Evolutionary conservation across 371 early-diverging fungal species (phyloP), one percentile per base, ranked within the genome.

Genomic region (Mucor plumbeus): DNA sequence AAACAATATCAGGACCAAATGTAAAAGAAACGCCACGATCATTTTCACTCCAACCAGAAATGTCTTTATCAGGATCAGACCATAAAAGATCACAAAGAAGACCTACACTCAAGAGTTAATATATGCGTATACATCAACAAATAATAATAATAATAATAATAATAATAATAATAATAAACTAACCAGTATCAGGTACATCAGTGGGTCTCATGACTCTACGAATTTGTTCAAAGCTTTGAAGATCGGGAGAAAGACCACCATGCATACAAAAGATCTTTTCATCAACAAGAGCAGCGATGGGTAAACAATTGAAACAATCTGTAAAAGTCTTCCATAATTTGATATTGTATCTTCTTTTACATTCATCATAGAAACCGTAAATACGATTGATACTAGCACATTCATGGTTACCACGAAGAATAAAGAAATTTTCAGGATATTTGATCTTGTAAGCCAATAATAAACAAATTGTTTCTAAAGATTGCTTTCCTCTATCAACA

Each of bases 291-390:
- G 97, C 99, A 7, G 97, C 95, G 41, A 99, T 92, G 1, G 99
- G 99, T 58, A 99, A 80, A 68, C 97, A 97, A 79, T 99, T 98
- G 88, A 99, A 99, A 48, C 93, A 93, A 71, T 97, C 98, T 5
- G 95, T 96, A 74, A 99, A 99, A 11, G 89, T 88, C 83, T 96
- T 97, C 99, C 99, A 99, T 58, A 98, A 84, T 70, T 95, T 95
- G 70, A 95, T 87, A 68, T 90, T 95, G 69, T 92, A 94, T 74
- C 99, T 84, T 74, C 99, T 92, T 80, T 98, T 77, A 71, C 97
- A 97, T 81, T 99, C 99, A 77, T 99, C 99, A 77, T 97, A 99
- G 78, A 99, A 99, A 7, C 99, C 99, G 76, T 99, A 99, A 43
- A 99, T 94, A 63, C 92, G 90, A 76, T 96, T 97, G 77, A 97